Evolutionary conservation across 495 filamentous ascomycete genomes (phyloP).

Genomic region (Melanomma pulvis-pyrius): DNA sequence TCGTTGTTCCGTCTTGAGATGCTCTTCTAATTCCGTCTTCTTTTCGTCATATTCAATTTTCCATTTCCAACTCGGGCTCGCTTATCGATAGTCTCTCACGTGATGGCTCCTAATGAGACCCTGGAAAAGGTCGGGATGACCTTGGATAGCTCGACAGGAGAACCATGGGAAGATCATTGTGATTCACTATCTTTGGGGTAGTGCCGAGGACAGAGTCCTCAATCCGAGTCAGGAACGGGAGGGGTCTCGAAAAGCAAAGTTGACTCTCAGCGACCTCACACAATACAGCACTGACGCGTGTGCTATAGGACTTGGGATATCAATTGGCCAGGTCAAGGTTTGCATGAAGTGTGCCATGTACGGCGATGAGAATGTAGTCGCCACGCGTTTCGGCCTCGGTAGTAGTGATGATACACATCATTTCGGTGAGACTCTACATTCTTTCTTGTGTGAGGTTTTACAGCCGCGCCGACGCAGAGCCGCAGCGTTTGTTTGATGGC

Average conservation of each 20-base stretch:
- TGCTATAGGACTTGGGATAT: neutral
- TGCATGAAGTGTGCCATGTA: neutral
- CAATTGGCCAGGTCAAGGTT: neutral
- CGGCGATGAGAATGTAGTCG: neutral
- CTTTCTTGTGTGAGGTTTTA: neutral
- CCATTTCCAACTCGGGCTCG: neutral
- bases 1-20: neutral
- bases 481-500: too few relatives aligned
- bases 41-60: neutral
- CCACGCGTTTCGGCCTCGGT: neutral
- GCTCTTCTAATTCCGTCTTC: neutral
- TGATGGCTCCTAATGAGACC: neutral
- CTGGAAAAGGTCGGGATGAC: neutral
- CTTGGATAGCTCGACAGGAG: conserved; percentile 5
- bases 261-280: neutral
- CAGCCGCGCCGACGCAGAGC: neutral
- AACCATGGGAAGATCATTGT: neutral
- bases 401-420: neutral
- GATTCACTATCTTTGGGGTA: neutral
- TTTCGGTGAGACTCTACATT: neutral
- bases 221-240: conserved; percentile 36
- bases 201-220: neutral
- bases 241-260: conserved; percentile 18
- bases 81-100: conserved; percentile 1
- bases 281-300: neutral